Evolutionary conservation across 768 basidiomycete genomes (phyloP), one percentile per base, ranked within the genome.

Genomic region (Leccinum arenicola): DNA sequence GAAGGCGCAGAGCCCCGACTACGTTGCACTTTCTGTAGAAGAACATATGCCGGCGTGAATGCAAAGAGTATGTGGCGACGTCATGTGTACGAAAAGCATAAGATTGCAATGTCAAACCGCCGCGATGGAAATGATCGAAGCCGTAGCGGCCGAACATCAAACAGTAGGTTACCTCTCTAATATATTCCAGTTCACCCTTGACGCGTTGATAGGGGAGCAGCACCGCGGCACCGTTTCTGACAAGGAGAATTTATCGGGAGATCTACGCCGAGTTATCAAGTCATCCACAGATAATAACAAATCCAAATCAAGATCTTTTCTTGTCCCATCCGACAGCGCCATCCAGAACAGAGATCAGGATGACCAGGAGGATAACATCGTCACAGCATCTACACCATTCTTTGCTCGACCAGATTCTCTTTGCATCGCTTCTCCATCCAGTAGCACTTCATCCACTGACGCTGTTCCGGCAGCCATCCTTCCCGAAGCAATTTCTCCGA

Each of bases 11-110:
- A 90, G 65, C 90, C 90, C 8, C 76, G 88, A 17, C 78, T 93
- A 25, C 80, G 91, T 51, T 93, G 91, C 73, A 93, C 91, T 1
- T 92, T 93, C 67, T 93, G 91, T 66, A 77, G 91, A 64, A 81
- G 91, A 63, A 88, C 86, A 6, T 93, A 93, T 65, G 88, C 90
- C 4, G 91, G 91, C 11, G 88, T 91, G 33, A 93, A 93, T 69
- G 91, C 91, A 6, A 92, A 93, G 74, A 92, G 90, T 68, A 93
- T 93, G 91, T 93, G 91, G 91, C 77, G 91, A 59, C 80, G 91
- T 50, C 91, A 93, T 71, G 91, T 93, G 31, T 91, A 88, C 62
- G 91, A 93, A 74, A 92, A 93, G 68, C 91, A 93, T 71, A 92
- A 91, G 73, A 89, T 93, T 67, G 89, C 91, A 40, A 93, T 93